Evolutionary conservation across 1,139 yeast genomes (phyloP), one percentile per base, ranked within the genome.

Genomic region (Pneumocystis sp.): DNA sequence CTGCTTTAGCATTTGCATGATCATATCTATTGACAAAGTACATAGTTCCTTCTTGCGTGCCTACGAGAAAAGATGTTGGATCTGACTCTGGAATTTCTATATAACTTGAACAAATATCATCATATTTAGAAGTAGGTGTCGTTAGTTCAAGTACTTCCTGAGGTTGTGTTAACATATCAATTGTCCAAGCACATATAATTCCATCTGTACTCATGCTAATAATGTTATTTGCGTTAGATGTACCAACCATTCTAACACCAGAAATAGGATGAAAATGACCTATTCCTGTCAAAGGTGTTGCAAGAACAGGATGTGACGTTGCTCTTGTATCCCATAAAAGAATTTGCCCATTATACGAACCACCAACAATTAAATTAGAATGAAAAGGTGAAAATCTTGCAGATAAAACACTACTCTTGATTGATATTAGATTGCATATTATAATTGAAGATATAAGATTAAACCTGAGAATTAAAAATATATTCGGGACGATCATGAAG

Each of bases 281-380:
- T 25, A 39, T 42, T n/a, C 50, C n/a, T 15, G 50, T 34, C 62
- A 71, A 71, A 37, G 75, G 75, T 1, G 80, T 73, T 29, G 67
- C 75, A 65, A 72, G 73, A 62, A 72, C 74, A 8, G 78, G 79
- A 63, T 67, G 72, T 68, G 68, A 64, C 65, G 65, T 61, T 57
- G 73, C 66, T 29, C 78, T 72, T 63, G 79, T 70, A 63, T 81
- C 82, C 83, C 83, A 81, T 1, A 77, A 72, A 57, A 79, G 67
- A 1, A 81, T 68, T 68, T 80, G 83, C 17, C 84, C 84, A 70
- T 79, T 80, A 67, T 77, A 79, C 8, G 81, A 80, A 1, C 81
- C 76, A 1, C 81, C 84, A 65, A 76, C 76, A 35, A 81, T 70
- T 1, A 77, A 67, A 61, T 73, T 74, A 7, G 80, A 72, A 45